A percentile compares a stretch with the other conserved stretches of the same genome.
Evolutionary conservation across 2,329 filamentous ascomycete species (phyloP).

Genomic region (Colletotrichum sp.): DNA sequence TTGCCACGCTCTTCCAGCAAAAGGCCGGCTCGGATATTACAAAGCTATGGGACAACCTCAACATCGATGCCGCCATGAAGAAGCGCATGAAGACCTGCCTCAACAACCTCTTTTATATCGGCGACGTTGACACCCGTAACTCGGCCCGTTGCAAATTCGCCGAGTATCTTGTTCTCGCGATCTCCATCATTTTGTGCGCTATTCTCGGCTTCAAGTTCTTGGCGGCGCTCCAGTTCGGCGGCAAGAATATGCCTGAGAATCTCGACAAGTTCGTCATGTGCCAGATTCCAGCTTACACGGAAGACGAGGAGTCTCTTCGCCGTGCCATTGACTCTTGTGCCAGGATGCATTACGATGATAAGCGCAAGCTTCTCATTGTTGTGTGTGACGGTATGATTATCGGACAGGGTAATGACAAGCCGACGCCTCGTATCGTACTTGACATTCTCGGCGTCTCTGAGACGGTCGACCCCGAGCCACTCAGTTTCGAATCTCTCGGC

Average conservation of each 20-base stretch:
- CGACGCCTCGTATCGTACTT: constrained; percentile 92
- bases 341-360: constrained; percentile 96
- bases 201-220: constrained; percentile 97
- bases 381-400: constrained; percentile 99
- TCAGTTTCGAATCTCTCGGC: constrained; percentile 95
- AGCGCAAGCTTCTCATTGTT: constrained; percentile 91
- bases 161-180: constrained; percentile 84
- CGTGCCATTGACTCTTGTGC: constrained; percentile 97
- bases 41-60: constrained; percentile 79
- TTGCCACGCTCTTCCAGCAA: constrained; percentile 79
- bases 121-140: constrained; percentile 88
- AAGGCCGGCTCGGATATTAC: constrained; percentile 81
- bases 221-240: constrained; percentile 91
- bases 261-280: constrained; percentile 98
- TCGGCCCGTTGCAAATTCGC: constrained; percentile 86
- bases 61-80: constrained; percentile 61
- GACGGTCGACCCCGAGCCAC: constrained; percentile 89
- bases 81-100: constrained; percentile 80
- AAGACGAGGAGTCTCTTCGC: constrained; percentile 96
- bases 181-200: constrained; percentile 78
- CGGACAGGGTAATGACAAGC: constrained; percentile 94
- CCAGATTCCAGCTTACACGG: constrained; percentile 96
- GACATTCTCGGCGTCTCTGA: constrained; percentile 97
- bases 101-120: constrained; percentile 94
- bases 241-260: constrained; percentile 91